Conservation (phyloP, 2,329 filamentous ascomycete species). For the Trichoderma sp. region DNA sequence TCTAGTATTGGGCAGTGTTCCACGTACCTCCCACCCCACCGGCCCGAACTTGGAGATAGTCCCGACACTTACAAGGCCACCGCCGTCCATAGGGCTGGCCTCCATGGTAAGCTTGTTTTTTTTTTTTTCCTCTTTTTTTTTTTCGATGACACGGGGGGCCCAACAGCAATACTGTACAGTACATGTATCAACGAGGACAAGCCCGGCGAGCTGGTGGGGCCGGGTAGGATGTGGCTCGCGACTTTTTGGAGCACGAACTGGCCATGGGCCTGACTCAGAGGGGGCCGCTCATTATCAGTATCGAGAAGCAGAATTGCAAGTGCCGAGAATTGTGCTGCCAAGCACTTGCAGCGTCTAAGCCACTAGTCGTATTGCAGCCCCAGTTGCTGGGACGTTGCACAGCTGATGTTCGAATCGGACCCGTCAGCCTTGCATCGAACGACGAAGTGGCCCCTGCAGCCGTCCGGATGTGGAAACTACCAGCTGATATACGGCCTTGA, state of each 20-base stretch:
- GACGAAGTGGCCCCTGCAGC: background rate
- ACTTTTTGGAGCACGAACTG: background rate
- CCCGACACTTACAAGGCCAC: conserved; percentile 5
- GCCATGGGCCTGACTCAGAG: conserved; percentile 9
- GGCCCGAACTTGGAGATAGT: conserved; percentile 13
- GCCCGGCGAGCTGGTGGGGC: background rate
- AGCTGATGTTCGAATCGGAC: background rate
- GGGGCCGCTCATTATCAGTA: background rate
- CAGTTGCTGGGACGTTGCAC: too few species aligned
- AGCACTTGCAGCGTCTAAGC: conserved; percentile 6
- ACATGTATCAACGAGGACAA: too few species aligned
- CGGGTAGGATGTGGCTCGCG: conserved; percentile 1
- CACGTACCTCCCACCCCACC: conserved; percentile 4
- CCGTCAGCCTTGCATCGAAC: conserved; percentile 13
- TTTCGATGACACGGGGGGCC: background rate
- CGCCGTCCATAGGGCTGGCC: conserved; percentile 18
- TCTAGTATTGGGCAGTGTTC: conserved; percentile 12
- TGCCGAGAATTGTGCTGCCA: conserved; percentile 1
- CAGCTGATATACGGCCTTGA: background rate
- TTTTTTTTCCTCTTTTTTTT: too few species aligned
- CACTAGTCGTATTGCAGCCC: background rate
- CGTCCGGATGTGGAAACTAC: background rate
- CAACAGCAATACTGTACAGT: background rate
- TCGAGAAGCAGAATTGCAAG: background rate
- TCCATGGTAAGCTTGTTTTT: conserved; percentile 7